These are phyloP conservation scores for Russula olivacea DNA, from an alignment of 768 basidiomycete species.

Conservation along the genomic window DNA sequence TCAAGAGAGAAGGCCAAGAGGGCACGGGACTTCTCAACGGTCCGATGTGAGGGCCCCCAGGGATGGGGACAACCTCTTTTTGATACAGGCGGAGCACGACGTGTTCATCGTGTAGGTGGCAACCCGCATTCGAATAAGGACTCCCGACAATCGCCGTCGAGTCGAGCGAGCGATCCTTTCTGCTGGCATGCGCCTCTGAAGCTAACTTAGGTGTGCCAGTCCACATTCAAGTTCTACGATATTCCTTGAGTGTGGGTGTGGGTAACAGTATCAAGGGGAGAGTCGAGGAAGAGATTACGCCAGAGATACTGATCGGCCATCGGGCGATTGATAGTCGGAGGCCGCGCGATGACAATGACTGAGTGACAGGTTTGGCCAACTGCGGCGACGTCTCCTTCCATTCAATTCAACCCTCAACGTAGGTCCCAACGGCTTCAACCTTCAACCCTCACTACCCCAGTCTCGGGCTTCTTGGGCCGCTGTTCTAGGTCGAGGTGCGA, in stretches of 20 bases:
- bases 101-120: too few species aligned
- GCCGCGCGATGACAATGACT: slow-evolving; percentile 36
- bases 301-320: slow-evolving; percentile 59
- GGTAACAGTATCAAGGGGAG: neutral
- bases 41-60: slow-evolving; percentile 36
- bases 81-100: too few species aligned
- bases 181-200: slow-evolving; percentile 21
- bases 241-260: too few species aligned
- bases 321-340: slow-evolving; percentile 45
- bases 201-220: slow-evolving; percentile 18
- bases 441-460: too few species aligned
- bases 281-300: slow-evolving; percentile 55
- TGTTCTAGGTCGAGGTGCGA: neutral
- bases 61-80: too few species aligned
- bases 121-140: too few species aligned
- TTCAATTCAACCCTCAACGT: too few species aligned
- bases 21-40: slow-evolving; percentile 35
- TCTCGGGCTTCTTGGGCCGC: neutral
- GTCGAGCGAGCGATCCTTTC: slow-evolving; percentile 13
- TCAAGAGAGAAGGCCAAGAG: slow-evolving; percentile 45
- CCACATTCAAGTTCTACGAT: neutral
- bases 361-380: slow-evolving; percentile 49
- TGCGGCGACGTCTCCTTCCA: slow-evolving; percentile 44
- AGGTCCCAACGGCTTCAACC: too few species aligned
- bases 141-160: slow-evolving; percentile 16